Base-by-base conservation (phyloP, 352 stramenopile species). In the Globisporangium recalcitrans region DNA sequence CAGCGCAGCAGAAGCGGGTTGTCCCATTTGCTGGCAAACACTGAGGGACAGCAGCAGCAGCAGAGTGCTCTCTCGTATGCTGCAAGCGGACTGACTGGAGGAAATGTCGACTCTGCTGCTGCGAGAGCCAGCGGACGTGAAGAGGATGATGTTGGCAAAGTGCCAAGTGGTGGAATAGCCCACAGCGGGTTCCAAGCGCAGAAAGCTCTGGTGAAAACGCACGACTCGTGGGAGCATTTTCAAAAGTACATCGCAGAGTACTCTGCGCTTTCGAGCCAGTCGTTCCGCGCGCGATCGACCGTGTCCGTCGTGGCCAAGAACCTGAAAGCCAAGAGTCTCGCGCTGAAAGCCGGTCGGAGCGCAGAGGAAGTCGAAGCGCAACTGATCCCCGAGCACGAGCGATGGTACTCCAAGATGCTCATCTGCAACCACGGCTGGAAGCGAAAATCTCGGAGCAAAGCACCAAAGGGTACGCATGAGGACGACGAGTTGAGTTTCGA, bases 381-480 rank as follows among this genome's bases (percentile, higher is more conserved):
- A 19, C 22, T 89, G 52, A 77, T 90, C 11, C 82, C 82, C 0
- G 63, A 85, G 22, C 47, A 70, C 13, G 72, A 75, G 48, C 87
- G 85, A 34, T 92, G 82, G 82, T 89, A 84, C 46, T 90, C 80
- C 1, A 92, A 92, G 66, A 62, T 92, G 64, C 57, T 90, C 21
- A 90, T 90, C 48, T 92, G 82, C 58, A 86, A 77, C 7, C 79
- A 87, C 52, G 82, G 82, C 0, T 90, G 82, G 82, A 88, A 88
- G 54, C 79, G 82, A 26, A 81, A 84, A 70, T 76, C 70, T 10
- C 72, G 80, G 5, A 78, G 70, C 51, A 86, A 87, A 36, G 56
- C 52, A 8, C 11, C 52, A 7, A 54, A 66, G n/a, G 48, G 32
- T 49, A 21, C 49, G 52, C 55, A 47, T 26, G 2, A 49, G 7